These are phyloP conservation scores for Penicillium lividum DNA, from an alignment of 495 filamentous ascomycete genomes.

Conservation along the genomic window DNA sequence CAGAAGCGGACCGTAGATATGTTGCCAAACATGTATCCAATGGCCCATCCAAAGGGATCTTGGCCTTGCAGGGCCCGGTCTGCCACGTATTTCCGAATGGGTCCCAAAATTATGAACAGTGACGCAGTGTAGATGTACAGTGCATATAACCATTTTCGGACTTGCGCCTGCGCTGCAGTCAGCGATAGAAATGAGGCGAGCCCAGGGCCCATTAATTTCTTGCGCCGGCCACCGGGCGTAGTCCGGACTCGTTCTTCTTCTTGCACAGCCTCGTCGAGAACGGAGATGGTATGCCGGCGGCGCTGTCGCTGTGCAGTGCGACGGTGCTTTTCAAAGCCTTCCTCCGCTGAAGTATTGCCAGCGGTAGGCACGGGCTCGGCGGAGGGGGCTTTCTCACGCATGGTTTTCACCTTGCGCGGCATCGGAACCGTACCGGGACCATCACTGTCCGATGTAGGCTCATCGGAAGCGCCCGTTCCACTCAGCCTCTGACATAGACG, in stretches of 20 bases:
- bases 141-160: conserved; percentile 83
- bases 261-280: conserved; percentile 35
- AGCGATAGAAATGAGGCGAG: conserved; percentile 76
- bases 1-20: conserved; percentile 64
- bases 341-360: conserved; percentile 28
- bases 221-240: conserved; percentile 66
- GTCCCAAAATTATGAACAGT: conserved; percentile 62
- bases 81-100: conserved; percentile 68
- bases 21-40: conserved; percentile 87
- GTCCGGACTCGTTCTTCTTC: conserved; percentile 43
- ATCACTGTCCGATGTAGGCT: conserved; percentile 48
- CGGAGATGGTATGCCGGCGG: conserved; percentile 57
- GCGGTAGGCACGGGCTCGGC: conserved; percentile 21
- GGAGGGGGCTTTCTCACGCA: conserved; percentile 22
- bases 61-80: conserved; percentile 63
- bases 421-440: conserved; percentile 26
- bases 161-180: conserved; percentile 71
- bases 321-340: conserved; percentile 23
- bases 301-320: conserved; percentile 34
- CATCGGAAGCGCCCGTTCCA: conserved; percentile 33
- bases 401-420: conserved; percentile 34
- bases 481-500: conserved; percentile 47
- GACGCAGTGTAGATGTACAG: conserved; percentile 71
- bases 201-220: conserved; percentile 64
- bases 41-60: conserved; percentile 90